These are phyloP conservation scores for Aspergillus olivimuriae DNA, from an alignment of 495 filamentous ascomycete genomes.

Conservation along the genomic window DNA sequence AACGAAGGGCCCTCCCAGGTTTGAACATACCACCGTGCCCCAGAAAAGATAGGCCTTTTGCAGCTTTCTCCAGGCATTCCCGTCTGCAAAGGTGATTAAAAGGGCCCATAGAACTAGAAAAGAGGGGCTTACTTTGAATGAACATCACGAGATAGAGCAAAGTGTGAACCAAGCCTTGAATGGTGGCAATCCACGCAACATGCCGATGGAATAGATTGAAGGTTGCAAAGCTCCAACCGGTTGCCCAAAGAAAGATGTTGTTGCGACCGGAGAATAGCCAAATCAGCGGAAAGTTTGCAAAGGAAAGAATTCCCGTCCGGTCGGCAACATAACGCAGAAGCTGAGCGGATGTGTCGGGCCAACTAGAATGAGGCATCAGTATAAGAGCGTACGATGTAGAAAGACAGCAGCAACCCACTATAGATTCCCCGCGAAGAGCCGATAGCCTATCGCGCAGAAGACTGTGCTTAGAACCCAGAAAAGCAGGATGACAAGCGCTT, in stretches of 20 bases:
- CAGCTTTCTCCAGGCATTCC: constrained; percentile 25
- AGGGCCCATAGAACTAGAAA: background rate
- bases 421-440: constrained; percentile 28
- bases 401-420: constrained; percentile 36
- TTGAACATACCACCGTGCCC: constrained; percentile 27
- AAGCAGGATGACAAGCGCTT: constrained; percentile 28
- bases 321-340: constrained; percentile 42
- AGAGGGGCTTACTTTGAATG: constrained; percentile 19
- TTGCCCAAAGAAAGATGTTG: constrained; percentile 50
- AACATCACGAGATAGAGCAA: constrained; percentile 27
- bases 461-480: constrained; percentile 38
- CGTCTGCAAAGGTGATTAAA: constrained; percentile 13
- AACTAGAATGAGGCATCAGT: constrained; percentile 21
- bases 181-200: constrained; percentile 46
- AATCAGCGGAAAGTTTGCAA: constrained; percentile 45
- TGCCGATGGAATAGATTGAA: constrained; percentile 53
- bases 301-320: constrained; percentile 44
- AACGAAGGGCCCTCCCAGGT: background rate
- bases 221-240: constrained; percentile 47
- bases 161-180: constrained; percentile 45
- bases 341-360: constrained; percentile 26
- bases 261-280: constrained; percentile 50
- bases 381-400: background rate
- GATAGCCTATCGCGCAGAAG: constrained; percentile 32
- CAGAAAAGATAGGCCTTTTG: constrained; percentile 30